Evolutionary conservation across 139 green algal genomes (phyloP), one percentile per base, ranked within the genome.

Genomic region (Marvania coccoides): DNA sequence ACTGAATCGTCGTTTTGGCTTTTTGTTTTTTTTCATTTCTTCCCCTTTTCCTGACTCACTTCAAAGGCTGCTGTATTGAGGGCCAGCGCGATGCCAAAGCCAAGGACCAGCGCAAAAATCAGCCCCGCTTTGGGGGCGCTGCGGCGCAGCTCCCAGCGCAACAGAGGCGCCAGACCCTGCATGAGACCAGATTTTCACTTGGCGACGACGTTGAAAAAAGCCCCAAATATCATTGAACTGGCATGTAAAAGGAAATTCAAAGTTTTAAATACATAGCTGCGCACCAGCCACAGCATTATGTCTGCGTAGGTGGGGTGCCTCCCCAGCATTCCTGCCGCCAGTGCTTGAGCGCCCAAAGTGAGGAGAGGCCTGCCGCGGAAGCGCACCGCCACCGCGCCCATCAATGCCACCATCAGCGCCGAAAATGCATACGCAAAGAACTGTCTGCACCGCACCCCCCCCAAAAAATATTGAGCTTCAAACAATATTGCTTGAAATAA

Each of bases 261-360:
- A 30, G 13, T 1, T 26, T 35, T 40, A 33, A 1, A 2, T 15
- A 5, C 39, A 33, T 57, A 26, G 57, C 23, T 26, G 29, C 67
- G 64, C 45, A 74, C 67, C 60, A 55, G 19, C 36, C 57, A 68
- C 6, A 68, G 57, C 6, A 45, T 58, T 7, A 55, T 61, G 12
- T 46, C 59, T 30, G 14, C 38, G 8, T 13, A 61, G 26, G n/a
- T 28, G 12, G 67, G 57, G 35, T 46, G 57, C 6, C 55, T 39
- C 31, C 51, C 45, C 57, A 74, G 57, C 42, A 68, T 34, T 54
- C 57, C 65, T 29, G 37, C 33, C 33, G 40, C 26, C 35, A 74
- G 47, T 28, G 60, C 67, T 4, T 65, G 57, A 3, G 38, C 40
- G 5, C 23, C 29, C 30, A 74, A 45, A 29, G 46, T 23, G 31